Percentiles rank a stretch among this genome's conserved stretches.
phyloP scores from a whole-genome alignment of 176 grass and related monocot genomes.

The Miscanthus lutarioriparius region DNA sequence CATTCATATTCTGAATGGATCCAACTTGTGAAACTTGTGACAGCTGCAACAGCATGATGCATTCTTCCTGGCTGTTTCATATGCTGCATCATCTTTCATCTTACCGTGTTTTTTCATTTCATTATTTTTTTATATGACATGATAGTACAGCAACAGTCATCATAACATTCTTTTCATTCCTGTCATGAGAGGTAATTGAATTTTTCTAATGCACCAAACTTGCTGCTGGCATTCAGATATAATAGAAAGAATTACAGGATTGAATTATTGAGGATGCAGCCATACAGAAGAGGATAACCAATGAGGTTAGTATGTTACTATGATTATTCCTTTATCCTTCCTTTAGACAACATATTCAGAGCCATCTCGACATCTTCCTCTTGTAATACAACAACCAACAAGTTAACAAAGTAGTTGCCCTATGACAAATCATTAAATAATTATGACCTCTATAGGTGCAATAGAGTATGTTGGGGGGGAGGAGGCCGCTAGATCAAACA shows the following conservation, averaged over 20 bases:
- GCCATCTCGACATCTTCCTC: slow-evolving; percentile 47
- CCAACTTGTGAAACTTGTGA: slow-evolving; percentile 25
- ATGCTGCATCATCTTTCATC: slow-evolving; percentile 15
- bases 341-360: slow-evolving; percentile 54
- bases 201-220: slow-evolving; percentile 23
- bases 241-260: slow-evolving; percentile 8
- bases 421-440: slow-evolving; percentile 37
- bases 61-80: slow-evolving; percentile 38
- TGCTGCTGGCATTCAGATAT: slow-evolving; percentile 30
- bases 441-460: slow-evolving; percentile 29
- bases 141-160: slow-evolving; percentile 31
- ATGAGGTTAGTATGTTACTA: slow-evolving; percentile 36
- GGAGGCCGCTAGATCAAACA: slow-evolving; percentile 11
- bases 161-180: slow-evolving; percentile 3
- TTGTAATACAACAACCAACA: slow-evolving; percentile 57
- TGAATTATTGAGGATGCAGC: slow-evolving; percentile 24
- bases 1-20: neutral
- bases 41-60: neutral
- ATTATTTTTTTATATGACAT: slow-evolving; percentile 7
- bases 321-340: slow-evolving; percentile 46
- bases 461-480: slow-evolving; percentile 18
- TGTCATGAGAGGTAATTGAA: slow-evolving; percentile 12
- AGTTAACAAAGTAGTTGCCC: slow-evolving; percentile 27
- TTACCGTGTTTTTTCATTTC: neutral
- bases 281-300: slow-evolving; percentile 42